Evolutionary conservation across 768 basidiomycete genomes (phyloP), one percentile per base, ranked within the genome.

Genomic region (Phaffia tasmanica): DNA sequence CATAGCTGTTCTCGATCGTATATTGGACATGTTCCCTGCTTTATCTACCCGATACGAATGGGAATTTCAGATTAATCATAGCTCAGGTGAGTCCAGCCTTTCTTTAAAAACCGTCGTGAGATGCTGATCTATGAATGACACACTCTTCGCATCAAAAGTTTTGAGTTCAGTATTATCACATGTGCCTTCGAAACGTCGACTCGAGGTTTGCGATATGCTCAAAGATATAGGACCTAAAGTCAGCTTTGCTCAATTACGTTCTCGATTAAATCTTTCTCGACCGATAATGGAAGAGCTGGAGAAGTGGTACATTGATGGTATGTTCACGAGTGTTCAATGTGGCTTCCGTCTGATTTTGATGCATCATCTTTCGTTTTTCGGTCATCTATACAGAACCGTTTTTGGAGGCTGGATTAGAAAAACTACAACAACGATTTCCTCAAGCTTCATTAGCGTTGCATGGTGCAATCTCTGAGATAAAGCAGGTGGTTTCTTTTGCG

Each of bases 251-350:
- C 62, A 69, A 23, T n/a, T 69, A 15, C 62, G 67, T 25, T 35
- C 62, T n/a, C 63, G 60, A 54, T 63, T 69, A 19, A 55, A 51
- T 35, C 78, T 84, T 63, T 85, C 87, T 21, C 77, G 91, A 2
- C 72, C 84, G 30, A 80, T 81, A 1, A 81, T 83, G 0, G 89
- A 92, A 58, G 87, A 89, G 72, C 74, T 90, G 35, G 89, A 92
- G 85, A 88, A 72, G 78, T 68, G 73, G 55, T 65, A 71, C 49
- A 29, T 69, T 2, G 53, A 67, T 25, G 73, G 73, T 71, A n/a
- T 63, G 72, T n/a, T 23, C 18, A 11, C 18, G 42, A 29, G 11
- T 25, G 19, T 23, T 11, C 32, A 21, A 83, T 57, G 82, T 87
- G 57, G n/a, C 29, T 30, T 35, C 27, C 53, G 46, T 6, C 57